phyloP scores from a whole-genome alignment of 2,329 filamentous ascomycete species.

The Zymoseptoria tritici region DNA sequence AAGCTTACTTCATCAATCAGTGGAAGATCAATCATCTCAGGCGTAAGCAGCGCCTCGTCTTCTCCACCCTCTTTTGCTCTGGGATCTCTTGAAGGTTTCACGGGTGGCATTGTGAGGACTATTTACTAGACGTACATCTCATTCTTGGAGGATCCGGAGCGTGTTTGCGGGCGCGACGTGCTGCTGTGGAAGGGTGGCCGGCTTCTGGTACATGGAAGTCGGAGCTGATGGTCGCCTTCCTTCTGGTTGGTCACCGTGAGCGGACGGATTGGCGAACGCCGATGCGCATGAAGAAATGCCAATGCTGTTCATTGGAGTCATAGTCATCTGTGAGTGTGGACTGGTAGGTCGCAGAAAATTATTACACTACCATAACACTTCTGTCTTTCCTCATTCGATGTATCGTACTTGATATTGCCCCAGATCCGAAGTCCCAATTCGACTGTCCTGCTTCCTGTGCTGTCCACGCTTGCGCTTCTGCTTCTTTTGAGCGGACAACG shows the following conservation, averaged over 20 bases:
- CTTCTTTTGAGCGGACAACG: background rate
- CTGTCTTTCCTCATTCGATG: background rate
- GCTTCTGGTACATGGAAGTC: background rate
- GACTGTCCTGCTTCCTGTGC: too few relatives aligned
- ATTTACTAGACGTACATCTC: constrained; percentile 41
- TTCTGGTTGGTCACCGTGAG: background rate
- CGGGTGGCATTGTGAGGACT: constrained; percentile 39
- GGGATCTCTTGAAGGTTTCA: constrained; percentile 2
- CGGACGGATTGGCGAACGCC: background rate
- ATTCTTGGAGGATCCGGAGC: background rate
- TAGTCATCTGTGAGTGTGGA: background rate
- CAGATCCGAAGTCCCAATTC: background rate
- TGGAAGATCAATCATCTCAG: constrained; percentile 40
- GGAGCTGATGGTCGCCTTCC: background rate
- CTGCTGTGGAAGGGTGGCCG: background rate
- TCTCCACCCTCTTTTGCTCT: constrained; percentile 44
- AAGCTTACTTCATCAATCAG: constrained; percentile 44
- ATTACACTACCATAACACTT: background rate
- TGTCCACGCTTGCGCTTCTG: background rate
- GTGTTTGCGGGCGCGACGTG: background rate
- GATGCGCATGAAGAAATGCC: background rate
- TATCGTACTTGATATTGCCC: background rate
- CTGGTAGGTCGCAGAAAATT: background rate
- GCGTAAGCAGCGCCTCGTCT: constrained; percentile 48
- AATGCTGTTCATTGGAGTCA: background rate